phyloP scores from a whole-genome alignment of 352 stramenopile species.

The Phytophthora multivora region DNA sequence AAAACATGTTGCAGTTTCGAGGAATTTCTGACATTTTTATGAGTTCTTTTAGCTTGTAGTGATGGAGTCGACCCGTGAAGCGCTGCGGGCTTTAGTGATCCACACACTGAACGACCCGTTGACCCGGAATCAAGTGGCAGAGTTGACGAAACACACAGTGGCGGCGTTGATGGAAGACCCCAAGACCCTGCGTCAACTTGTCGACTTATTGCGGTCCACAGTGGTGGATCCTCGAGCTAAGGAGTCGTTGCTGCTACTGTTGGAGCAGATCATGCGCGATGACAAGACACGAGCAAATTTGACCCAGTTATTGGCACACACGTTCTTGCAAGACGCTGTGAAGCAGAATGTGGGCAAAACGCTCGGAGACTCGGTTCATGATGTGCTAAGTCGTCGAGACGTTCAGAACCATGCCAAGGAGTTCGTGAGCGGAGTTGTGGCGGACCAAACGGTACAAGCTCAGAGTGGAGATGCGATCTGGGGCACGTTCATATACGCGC shows the following conservation, averaged over 20 bases:
- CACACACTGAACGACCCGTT: conserved; percentile 65
- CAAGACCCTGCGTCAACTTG: conserved; percentile 56
- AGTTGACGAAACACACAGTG: conserved; percentile 57
- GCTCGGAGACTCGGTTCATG: conserved; percentile 71
- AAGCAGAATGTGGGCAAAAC: conserved; percentile 65
- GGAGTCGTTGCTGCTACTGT: conserved; percentile 52
- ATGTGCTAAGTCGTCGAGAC: conserved; percentile 74
- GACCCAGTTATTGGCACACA: conserved; percentile 64
- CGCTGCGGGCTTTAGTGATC: conserved; percentile 53
- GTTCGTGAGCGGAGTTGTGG: conserved; percentile 81
- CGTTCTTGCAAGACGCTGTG: conserved; percentile 69
- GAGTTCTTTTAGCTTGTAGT: conserved; percentile 54
- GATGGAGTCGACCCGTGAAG: conserved; percentile 67
- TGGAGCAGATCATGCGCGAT: conserved; percentile 72
- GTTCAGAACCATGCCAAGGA: conserved; percentile 85
- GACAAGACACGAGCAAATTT: conserved; percentile 56
- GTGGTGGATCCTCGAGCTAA: conserved; percentile 57
- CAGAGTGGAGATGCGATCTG: conserved; percentile 82
- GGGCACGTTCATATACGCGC: conserved; percentile 80
- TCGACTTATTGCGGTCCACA: conserved; percentile 54
- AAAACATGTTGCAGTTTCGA: conserved; percentile 22
- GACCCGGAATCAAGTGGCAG: conserved; percentile 56
- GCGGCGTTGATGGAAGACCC: conserved; percentile 57
- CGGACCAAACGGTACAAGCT: conserved; percentile 79
- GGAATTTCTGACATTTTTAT: not conserved